Base-by-base conservation (phyloP, 23 red algal species). In the Chondrus crispus region DNA sequence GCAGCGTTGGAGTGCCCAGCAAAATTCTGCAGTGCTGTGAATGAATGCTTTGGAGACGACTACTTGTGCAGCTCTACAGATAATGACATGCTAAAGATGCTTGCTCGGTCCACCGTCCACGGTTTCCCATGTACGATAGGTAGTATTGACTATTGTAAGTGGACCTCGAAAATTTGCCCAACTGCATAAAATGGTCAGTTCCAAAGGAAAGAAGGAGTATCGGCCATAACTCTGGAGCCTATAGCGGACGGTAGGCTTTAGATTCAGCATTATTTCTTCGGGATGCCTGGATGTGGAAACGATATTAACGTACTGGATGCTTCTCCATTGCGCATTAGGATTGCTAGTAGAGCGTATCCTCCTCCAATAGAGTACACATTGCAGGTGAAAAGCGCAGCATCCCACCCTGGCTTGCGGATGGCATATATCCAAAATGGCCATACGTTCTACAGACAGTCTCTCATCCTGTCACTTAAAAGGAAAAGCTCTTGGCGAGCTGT, bases 361-460 rank as follows among this genome's bases (percentile, higher is more conserved):
- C 53, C 78, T 54, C 1, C 46, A 54, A n/a, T 83, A 28, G 12
- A 60, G 28, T 83, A 83, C 68, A n/a, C n/a, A n/a, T n/a, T n/a
- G n/a, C n/a, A n/a, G 45, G 46, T 16, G 5, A 57, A 22, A 57
- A 38, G 44, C 5, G 32, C 5, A 50, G 55, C 44, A 57, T 57
- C 32, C 77, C 47, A 7, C 55, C 50, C 77, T 82, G 4, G 30
- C 48, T 82, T 19, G 42, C 26, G 28, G 44, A 60, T 82, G 77
- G 42, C 35, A 57, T 82, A 54, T 82, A 82, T 82, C 77, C 77
- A 82, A 82, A 51, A 38, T 82, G 44, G 32, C 44, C 77, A 82
- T 54, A 29, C 26, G 50, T 82, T 38, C 20, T 80, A 28, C 74
- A 80, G 16, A 49, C 45, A 19, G 1, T 1, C 14, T 39, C 18